These are phyloP conservation scores for Umbelopsis sp. DNA, from an alignment of 192 early-diverging fungal species.

Conservation along the genomic window DNA sequence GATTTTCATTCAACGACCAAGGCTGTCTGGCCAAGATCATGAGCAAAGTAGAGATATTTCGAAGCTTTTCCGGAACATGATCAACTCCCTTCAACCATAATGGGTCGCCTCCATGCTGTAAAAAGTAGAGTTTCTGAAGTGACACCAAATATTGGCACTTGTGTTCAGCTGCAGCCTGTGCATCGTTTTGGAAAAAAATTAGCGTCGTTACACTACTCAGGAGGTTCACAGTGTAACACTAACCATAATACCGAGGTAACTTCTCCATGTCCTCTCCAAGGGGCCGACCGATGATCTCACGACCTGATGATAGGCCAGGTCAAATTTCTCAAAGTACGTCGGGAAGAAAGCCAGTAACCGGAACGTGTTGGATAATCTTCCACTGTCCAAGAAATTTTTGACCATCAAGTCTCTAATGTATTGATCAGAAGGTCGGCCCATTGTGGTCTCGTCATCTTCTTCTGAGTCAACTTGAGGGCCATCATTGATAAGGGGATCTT, in stretches of 20 bases:
- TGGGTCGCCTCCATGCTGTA: conserved; percentile 54
- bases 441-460: neutral
- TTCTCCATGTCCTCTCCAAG: conserved; percentile 50
- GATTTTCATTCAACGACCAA: conserved; percentile 47
- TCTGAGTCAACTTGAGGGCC: conserved; percentile 4
- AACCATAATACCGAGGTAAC: conserved; percentile 59
- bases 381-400: conserved; percentile 51
- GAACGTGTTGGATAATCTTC: conserved; percentile 50
- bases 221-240: conserved; percentile 3
- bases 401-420: conserved; percentile 50
- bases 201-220: neutral
- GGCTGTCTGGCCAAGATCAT: conserved; percentile 57
- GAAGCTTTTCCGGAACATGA: conserved; percentile 51
- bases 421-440: conserved; percentile 52
- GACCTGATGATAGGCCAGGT: conserved; percentile 41
- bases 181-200: neutral
- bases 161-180: conserved; percentile 54
- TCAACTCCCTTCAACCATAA: conserved; percentile 53
- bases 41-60: conserved; percentile 46
- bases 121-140: conserved; percentile 51
- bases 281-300: conserved; percentile 49
- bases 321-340: conserved; percentile 54
- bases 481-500: conserved; percentile 8
- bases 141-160: conserved; percentile 59
- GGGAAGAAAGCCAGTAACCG: conserved; percentile 61